Evolutionary conservation across 805 yeast species (phyloP), one percentile per base, ranked within the genome.

Genomic region (Saccharomyces mikatae): DNA sequence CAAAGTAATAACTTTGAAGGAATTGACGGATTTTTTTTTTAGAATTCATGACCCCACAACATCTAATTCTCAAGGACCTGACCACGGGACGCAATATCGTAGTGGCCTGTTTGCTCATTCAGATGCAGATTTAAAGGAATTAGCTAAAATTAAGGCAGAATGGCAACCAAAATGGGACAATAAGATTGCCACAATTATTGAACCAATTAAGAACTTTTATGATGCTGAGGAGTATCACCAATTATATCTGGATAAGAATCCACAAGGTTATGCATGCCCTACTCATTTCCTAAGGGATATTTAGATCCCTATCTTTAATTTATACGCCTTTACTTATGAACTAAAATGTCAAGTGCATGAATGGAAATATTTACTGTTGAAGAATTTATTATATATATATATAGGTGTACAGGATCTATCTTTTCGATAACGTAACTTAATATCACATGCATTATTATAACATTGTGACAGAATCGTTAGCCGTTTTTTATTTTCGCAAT

Each of bases 161-260:
- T 76, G 82, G 67, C 94, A 90, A 67, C 79, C 80, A 54, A 77
- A 80, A 55, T 94, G 92, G 87, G 76, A 77, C 49, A 77, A 84
- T 63, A 73, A 74, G 54, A 85, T 94, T 28, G 86, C 74, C 48
- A 90, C 98, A 0, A 73, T 72, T 48, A 80, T 91, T 51, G 86
- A 81, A 64, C 86, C 87, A 8, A 77, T 89, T 48, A 67, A 74
- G 51, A 76, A 75, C 56, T 94, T 88, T 77, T 86, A 84, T 75
- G 97, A 91, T 66, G 98, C 97, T n/a, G 99, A 92, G 71, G 91
- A 84, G 41, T 92, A 91, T 69, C 99, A 92, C 69, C 98, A 92
- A 68, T 65, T 78, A 57, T 92, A 94, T 68, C 75, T 92, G 62
- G 77, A 78, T 54, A 83, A 81, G 64, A 89, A 92, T 68, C 96